These are phyloP conservation scores for Elaeagnus macrophylla DNA, from an alignment of 306 rosid species.

Conservation along the genomic window DNA sequence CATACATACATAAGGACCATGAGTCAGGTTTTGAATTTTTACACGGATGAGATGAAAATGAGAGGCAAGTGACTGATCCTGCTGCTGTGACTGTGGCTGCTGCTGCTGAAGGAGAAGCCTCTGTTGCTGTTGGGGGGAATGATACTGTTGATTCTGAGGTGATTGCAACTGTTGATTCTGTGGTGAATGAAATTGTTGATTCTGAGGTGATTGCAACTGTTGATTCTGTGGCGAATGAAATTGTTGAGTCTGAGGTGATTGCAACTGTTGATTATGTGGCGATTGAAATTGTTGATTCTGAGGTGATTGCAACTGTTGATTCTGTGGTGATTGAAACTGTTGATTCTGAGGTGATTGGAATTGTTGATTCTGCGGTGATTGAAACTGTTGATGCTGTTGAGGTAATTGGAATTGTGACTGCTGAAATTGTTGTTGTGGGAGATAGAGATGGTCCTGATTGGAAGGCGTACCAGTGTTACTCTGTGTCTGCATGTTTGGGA, in stretches of 20 bases:
- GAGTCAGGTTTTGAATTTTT: slow-evolving; percentile 9
- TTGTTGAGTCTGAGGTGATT: too few relatives aligned
- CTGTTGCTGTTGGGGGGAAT: slow-evolving; percentile 63
- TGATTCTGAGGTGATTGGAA: too few relatives aligned
- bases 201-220: too few relatives aligned
- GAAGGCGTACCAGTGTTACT: slow-evolving; percentile 46
- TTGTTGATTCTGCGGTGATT: too few relatives aligned
- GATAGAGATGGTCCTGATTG: slow-evolving; percentile 59
- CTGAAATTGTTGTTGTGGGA: slow-evolving; percentile 39
- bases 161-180: too few relatives aligned
- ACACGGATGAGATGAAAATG: slow-evolving; percentile 73
- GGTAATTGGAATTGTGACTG: slow-evolving; percentile 34
- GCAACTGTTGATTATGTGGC: too few relatives aligned
- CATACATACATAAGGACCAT: not conserved
- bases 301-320: too few relatives aligned
- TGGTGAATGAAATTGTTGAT: too few relatives aligned
- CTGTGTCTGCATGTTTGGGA: slow-evolving; percentile 49
- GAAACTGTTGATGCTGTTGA: slow-evolving; percentile 17
- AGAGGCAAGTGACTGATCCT: slow-evolving; percentile 82
- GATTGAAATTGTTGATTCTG: too few relatives aligned
- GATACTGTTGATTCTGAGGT: too few relatives aligned
- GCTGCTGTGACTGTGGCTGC: slow-evolving; percentile 38
- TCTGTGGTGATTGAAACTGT: too few relatives aligned
- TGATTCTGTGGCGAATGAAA: too few relatives aligned
- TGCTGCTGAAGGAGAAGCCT: slow-evolving; percentile 1